Conservation (phyloP, 2,329 filamentous ascomycete genomes). For the Lasiodiplodia gonubiensis region DNA sequence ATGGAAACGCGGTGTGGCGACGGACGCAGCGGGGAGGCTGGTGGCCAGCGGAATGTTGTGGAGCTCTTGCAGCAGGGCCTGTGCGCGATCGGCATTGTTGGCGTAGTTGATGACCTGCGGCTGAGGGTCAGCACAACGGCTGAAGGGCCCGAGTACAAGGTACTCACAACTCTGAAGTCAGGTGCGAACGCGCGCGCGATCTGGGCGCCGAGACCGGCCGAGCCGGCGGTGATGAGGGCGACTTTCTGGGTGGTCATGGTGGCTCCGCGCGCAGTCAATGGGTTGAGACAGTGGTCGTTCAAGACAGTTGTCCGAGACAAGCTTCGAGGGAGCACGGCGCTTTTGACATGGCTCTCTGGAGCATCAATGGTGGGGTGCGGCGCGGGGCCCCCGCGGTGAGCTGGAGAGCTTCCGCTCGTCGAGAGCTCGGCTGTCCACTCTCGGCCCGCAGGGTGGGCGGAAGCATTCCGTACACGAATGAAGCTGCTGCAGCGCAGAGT, state of each 20-base stretch:
- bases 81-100: conserved; percentile 50
- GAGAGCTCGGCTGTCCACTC: conserved; percentile 22
- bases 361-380: background rate
- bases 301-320: too few relatives aligned
- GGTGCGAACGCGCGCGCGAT: conserved; percentile 54
- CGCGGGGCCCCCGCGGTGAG: conserved; percentile 16
- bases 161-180: conserved; percentile 53
- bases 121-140: conserved; percentile 5
- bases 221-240: conserved; percentile 55
- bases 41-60: conserved; percentile 43
- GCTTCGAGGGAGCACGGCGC: background rate
- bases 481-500: background rate
- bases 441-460: conserved; percentile 21
- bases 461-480: conserved; percentile 5
- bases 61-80: conserved; percentile 50
- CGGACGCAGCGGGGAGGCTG: conserved; percentile 31
- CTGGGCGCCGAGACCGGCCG: conserved; percentile 56
- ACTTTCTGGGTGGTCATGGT: conserved; percentile 50
- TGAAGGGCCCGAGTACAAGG: background rate
- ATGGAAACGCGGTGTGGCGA: conserved; percentile 46
- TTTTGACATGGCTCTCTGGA: background rate
- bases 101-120: conserved; percentile 55
- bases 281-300: background rate
- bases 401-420: conserved; percentile 6
- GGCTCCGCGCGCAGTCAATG: background rate